Base-by-base conservation (phyloP, 2,329 filamentous ascomycete genomes). In the Apiospora arundinis region DNA sequence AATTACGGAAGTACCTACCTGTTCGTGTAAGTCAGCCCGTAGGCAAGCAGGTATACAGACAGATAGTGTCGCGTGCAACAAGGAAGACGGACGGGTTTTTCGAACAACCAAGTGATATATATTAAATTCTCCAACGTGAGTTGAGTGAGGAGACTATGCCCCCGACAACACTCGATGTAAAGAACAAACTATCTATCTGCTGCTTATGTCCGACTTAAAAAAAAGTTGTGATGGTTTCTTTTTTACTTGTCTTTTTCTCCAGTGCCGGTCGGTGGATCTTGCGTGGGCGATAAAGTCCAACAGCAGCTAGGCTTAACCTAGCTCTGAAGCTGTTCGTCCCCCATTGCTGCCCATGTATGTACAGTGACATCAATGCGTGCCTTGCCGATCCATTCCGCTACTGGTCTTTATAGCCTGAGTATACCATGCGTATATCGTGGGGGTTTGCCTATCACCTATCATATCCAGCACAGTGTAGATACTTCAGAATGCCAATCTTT, bases 381-480 rank as follows among this genome's bases (percentile, higher is more conserved):
- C 32, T 63, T 63, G 56, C 32, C 56, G 56, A 63, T 63, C 56
- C 56, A 63, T 40, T 37, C 56, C 56, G 56, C 32, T 63, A 63
- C 56, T 63, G 56, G 56, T n/a, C 56, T 60, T 37, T 60, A 37
- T 9, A 63, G 40, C 56, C 21, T 14, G 11, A 21, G 28, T 63
- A 63, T 63, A 63, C 32, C 32, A 40, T 63, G 28, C 21, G 56
- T 48, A 48, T 46, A 68, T 68, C 44, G 32, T 46, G 44, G 32
- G 66, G 21, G 42, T 48, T 25, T 48, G 66, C 66, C 46, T 68
- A 32, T 48, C 66, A 68, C 66, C 32, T 68, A 45, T 48, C 66
- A 68, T 68, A 68, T 68, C 66, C 66, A 48, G 66, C 66, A 40
- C 66, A 37, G 66, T 68, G 32, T 46, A 48, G 56, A 16, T 60